Conservation (phyloP, 768 basidiomycete species). For the Tylopilus rubrobrunneus region DNA sequence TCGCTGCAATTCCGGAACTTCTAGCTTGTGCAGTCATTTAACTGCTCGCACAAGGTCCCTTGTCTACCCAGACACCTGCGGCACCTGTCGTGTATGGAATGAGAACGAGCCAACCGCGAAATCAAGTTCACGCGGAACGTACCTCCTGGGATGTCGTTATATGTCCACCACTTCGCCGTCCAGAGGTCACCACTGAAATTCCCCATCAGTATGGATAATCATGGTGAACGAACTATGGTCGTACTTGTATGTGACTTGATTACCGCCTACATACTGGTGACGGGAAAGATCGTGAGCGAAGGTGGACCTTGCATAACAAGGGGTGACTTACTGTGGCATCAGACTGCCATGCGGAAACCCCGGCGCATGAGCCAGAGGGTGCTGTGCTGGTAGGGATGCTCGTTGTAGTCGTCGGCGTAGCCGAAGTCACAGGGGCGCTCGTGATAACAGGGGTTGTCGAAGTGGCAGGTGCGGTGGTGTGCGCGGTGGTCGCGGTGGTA, state of each 20-base stretch:
- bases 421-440: too few relatives aligned
- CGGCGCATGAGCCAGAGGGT: conserved; percentile 34
- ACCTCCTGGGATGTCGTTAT: too few relatives aligned
- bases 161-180: conserved; percentile 51
- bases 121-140: not conserved
- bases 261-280: conserved; percentile 42
- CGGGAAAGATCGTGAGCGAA: not conserved
- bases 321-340: conserved; percentile 27
- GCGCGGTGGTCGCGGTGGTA: not conserved
- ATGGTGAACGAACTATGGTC: conserved; percentile 1
- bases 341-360: conserved; percentile 42
- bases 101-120: not conserved
- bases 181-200: conserved; percentile 43
- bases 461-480: too few relatives aligned
- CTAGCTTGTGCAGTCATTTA: conserved; percentile 2
- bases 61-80: conserved; percentile 16
- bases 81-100: conserved; percentile 1
- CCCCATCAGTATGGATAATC: not conserved
- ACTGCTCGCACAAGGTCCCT: conserved; percentile 9
- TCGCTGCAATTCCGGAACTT: not conserved
- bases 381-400: conserved; percentile 2
- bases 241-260: conserved; percentile 42
- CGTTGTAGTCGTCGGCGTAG: conserved; percentile 8
- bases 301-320: too few relatives aligned
- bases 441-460: too few relatives aligned